A percentile compares a stretch with the other conserved stretches of the same genome.
Evolutionary conservation across 2,329 filamentous ascomycete species (phyloP).

Genomic region (Ceratocystiopsis sp.): DNA sequence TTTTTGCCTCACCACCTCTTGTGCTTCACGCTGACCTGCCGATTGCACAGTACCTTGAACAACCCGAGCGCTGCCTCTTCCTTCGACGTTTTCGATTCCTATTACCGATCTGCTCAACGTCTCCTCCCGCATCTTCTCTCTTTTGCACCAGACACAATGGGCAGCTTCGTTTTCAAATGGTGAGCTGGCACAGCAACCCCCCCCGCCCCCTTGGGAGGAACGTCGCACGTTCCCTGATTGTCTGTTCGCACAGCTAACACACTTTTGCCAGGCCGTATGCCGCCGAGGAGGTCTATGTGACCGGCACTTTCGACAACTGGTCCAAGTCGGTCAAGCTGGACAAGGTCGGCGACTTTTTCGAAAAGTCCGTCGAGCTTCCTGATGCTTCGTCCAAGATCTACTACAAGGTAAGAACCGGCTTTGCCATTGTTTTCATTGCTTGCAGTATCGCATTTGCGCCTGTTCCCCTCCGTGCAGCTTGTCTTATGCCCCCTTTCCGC

Average conservation of each 20-base stretch:
- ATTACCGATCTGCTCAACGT: neutral
- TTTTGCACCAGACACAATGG: slow-evolving; percentile 26
- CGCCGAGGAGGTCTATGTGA: slow-evolving; percentile 81
- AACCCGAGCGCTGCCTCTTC: neutral
- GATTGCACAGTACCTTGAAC: too few species aligned
- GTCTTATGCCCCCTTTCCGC: too few species aligned
- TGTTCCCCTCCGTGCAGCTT: neutral
- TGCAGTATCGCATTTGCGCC: neutral
- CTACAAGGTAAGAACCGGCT: slow-evolving; percentile 61
- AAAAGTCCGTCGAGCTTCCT: slow-evolving; percentile 64
- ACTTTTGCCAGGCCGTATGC: slow-evolving; percentile 51
- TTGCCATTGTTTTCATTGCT: slow-evolving; percentile 8
- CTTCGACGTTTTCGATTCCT: neutral
- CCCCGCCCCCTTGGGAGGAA: neutral
- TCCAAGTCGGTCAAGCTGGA: slow-evolving; percentile 69
- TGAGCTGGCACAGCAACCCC: slow-evolving; percentile 25
- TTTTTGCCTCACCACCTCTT: neutral
- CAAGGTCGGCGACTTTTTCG: slow-evolving; percentile 54
- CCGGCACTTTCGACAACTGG: slow-evolving; percentile 93
- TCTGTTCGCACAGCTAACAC: neutral
- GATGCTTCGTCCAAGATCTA: slow-evolving; percentile 54
- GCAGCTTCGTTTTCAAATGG: slow-evolving; percentile 55
- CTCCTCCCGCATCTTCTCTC: neutral
- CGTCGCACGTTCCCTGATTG: neutral
- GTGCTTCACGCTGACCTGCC: too few species aligned